Percentiles rank a stretch among this genome's conserved stretches.
These are phyloP conservation scores for Lycium barbarum DNA, from an alignment of 257 asterid genomes.

Conservation along the genomic window DNA sequence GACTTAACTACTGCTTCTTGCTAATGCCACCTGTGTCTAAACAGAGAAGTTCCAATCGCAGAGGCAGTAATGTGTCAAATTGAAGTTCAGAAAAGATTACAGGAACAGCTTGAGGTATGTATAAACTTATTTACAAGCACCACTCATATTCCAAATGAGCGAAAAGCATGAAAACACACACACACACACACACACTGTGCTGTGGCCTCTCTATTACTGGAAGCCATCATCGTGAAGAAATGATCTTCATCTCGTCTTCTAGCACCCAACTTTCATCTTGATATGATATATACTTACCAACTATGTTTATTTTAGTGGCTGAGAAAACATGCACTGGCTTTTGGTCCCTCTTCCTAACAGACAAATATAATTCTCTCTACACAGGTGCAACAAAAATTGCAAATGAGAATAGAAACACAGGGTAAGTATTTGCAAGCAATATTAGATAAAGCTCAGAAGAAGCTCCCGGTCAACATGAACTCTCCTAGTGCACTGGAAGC, in stretches of 20 bases:
- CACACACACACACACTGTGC: not conserved
- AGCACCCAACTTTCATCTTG: not conserved
- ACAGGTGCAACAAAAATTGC: slow-evolving; percentile 88
- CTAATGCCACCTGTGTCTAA: not conserved
- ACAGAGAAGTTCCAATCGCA: slow-evolving; percentile 70
- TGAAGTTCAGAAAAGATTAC: slow-evolving; percentile 76
- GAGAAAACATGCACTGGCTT: not conserved
- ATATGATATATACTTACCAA: not conserved
- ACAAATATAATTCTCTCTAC: not conserved
- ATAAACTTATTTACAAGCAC: not conserved
- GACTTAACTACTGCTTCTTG: not conserved
- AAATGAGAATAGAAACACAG: slow-evolving; percentile 93
- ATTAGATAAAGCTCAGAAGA: slow-evolving; percentile 74
- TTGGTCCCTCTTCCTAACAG: not conserved
- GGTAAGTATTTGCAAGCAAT: slow-evolving; percentile 88
- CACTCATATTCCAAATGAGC: not conserved
- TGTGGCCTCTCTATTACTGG: not conserved
- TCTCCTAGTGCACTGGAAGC: slow-evolving; percentile 54
- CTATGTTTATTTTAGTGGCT: not conserved
- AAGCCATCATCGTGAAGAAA: not conserved
- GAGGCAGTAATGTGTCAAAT: slow-evolving; percentile 71
- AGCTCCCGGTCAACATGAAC: slow-evolving; percentile 53
- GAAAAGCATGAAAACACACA: not conserved
- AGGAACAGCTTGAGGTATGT: slow-evolving; percentile 82
- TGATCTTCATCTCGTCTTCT: not conserved